These are phyloP conservation scores for Colletotrichum destructivum DNA, from an alignment of 2,329 filamentous ascomycete genomes.

Conservation along the genomic window DNA sequence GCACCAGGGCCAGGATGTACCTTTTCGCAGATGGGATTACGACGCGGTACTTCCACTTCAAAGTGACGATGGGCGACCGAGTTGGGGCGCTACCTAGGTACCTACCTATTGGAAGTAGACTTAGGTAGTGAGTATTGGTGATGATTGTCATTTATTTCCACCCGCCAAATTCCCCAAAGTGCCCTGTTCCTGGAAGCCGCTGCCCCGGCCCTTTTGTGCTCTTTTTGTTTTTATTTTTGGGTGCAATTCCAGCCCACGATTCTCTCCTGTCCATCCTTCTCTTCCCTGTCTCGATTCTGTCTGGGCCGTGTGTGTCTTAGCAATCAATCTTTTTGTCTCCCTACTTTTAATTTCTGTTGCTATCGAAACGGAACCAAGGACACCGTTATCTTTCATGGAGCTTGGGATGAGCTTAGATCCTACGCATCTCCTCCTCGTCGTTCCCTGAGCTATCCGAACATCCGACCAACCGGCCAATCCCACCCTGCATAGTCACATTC, in stretches of 20 bases:
- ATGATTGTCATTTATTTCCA: constrained; percentile 42
- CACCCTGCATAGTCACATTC: background rate
- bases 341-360: constrained; percentile 13
- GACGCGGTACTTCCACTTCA: background rate
- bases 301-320: constrained; percentile 30
- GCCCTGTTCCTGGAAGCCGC: constrained; percentile 41
- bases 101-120: no score
- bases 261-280: constrained; percentile 6
- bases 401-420: background rate
- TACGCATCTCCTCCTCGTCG: background rate
- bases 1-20: background rate
- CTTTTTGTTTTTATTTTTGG: background rate
- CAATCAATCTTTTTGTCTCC: constrained; percentile 17
- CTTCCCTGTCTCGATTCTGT: constrained; percentile 2
- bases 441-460: constrained; percentile 14
- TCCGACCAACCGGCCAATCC: constrained; percentile 14
- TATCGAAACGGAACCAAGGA: constrained; percentile 3
- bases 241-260: background rate
- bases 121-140: background rate
- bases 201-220: constrained; percentile 15
- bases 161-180: constrained; percentile 28
- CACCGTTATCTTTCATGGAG: constrained; percentile 21
- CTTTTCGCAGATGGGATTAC: background rate
- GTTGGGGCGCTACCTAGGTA: no score
- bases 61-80: no score